Evolutionary conservation across 345 rosid genomes (phyloP), one percentile per base, ranked within the genome.

Genomic region (Clarkia xantiana): DNA sequence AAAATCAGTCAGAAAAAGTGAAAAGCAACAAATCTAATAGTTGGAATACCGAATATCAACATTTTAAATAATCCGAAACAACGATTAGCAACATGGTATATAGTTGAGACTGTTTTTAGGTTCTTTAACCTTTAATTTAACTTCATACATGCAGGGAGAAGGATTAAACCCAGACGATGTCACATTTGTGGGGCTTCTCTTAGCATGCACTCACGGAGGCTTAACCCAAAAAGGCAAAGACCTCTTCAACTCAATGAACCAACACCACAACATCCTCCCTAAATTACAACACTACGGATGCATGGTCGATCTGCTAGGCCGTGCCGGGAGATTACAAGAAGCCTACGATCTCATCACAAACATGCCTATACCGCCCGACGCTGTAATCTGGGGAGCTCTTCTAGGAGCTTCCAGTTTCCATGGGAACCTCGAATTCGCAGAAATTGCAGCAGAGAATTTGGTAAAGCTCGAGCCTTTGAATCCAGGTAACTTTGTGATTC

Each of bases 151-250:
- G 20, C 1, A 57, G 61, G 22, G 14, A 12, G 53, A 39, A 50
- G 54, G 62, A 49, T 41, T 11, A 14, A 10, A 49, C 41, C 90
- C 90, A 0, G 94, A 80, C 39, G 77, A 82, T 59, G 77, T 83
- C 53, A 86, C 96, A 50, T 78, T 81, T 44, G 90, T 86, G 9
- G 96, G 87, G 46, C 71, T 86, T 58, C 59, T 83, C 53, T 62
- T 76, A 58, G 87, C 96, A 45, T 86, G 96, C 72, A 79, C 84
- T 51, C 89, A 86, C 61, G 87, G 84, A 51, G 84, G 96, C 40
- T 58, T 80, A 78, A 75, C 78, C 14, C 20, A 1, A 10, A 71
- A 51, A 53, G 90, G 90, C 18, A 44, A 56, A 50, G 64, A 70
- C 51, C 59, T 86, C 53, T 78, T 83, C 53, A 50, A 63, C 53